Base-by-base conservation (phyloP, 345 rosid genomes). In the Gossypium herbaceum region DNA sequence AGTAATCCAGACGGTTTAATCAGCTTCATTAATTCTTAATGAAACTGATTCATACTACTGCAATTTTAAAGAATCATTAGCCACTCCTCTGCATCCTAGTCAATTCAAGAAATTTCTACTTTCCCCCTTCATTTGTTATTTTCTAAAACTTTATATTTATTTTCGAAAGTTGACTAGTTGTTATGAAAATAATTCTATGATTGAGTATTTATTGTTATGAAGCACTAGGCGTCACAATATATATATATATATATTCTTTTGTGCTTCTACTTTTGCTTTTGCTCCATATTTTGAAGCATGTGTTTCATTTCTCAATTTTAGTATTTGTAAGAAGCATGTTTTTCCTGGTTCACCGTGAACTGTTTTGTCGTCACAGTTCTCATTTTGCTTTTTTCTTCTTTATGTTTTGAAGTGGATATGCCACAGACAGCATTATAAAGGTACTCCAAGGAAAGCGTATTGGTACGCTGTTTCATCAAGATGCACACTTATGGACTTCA, bases 381-480 rank as follows among this genome's bases (percentile, higher is more conserved):
- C 12, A 22, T 58, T 54, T 62, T 62, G 52, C 56, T 65, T 72
- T 34, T 73, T 34, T 5, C 41, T 34, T 54, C 74, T 67, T 19
- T 47, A 17, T 54, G 12, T 63, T 74, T 56, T 77, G 71, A 73
- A 87, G 90, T 72, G 90, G 90, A 69, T 87, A 65, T 83, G 83
- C 82, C 19, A 74, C 82, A 2, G 84, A 81, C 76, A 87, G 74
- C 77, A 80, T 87, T 24, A 12, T 81, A 50, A 87, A 82, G 81
- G 90, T 83, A 57, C 88, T 87, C 61, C 79, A 85, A 76, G 90
- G 90, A 74, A 80, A 85, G 58, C 72, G 67, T 55, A 24, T 80
- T 24, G 90, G 90, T 55, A 87, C 90, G 52, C 84, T 87, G 22
- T 87, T 87, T 74, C 90, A 87, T 67, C 75, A 79, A 78, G 83